Percentiles rank a stretch among this genome's conserved stretches.
These are phyloP conservation scores for Colletotrichum brevisporum DNA, from an alignment of 2,329 filamentous ascomycete species.

Conservation along the genomic window DNA sequence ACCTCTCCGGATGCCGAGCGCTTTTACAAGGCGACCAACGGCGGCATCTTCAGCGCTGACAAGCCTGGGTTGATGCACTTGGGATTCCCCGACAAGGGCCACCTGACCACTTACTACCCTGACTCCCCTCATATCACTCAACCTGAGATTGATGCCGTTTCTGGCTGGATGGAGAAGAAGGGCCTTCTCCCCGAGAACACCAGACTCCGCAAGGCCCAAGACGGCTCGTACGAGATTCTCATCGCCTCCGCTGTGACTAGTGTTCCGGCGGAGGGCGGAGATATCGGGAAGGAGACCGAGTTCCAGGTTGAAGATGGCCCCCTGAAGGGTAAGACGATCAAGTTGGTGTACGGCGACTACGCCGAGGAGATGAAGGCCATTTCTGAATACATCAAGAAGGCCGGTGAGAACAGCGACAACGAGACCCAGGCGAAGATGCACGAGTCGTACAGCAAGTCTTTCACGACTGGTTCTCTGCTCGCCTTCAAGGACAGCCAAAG, in stretches of 20 bases:
- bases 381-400: slow-evolving; percentile 76
- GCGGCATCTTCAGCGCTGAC: slow-evolving; percentile 79
- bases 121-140: slow-evolving; percentile 81
- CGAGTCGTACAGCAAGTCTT: slow-evolving; percentile 80
- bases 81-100: slow-evolving; percentile 80
- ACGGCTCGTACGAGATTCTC: slow-evolving; percentile 78
- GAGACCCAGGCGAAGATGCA: slow-evolving; percentile 83
- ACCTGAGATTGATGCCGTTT: slow-evolving; percentile 79
- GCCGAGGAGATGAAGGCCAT: slow-evolving; percentile 79
- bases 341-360: slow-evolving; percentile 82
- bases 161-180: slow-evolving; percentile 81
- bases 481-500: slow-evolving; percentile 86
- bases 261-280: slow-evolving; percentile 74
- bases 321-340: slow-evolving; percentile 77
- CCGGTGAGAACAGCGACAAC: slow-evolving; percentile 78
- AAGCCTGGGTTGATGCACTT: slow-evolving; percentile 79
- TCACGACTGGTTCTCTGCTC: slow-evolving; percentile 79
- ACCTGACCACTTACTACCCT: slow-evolving; percentile 88
- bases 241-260: slow-evolving; percentile 78
- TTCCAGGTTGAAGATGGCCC: slow-evolving; percentile 72
- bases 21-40: slow-evolving; percentile 77
- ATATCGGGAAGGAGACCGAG: slow-evolving; percentile 76
- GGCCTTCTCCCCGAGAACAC: slow-evolving; percentile 83
- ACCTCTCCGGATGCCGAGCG: slow-evolving; percentile 72
- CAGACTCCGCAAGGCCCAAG: slow-evolving; percentile 75